Base-by-base conservation (phyloP, 2,329 filamentous ascomycete species). In the Hypomyces perniciosus region DNA sequence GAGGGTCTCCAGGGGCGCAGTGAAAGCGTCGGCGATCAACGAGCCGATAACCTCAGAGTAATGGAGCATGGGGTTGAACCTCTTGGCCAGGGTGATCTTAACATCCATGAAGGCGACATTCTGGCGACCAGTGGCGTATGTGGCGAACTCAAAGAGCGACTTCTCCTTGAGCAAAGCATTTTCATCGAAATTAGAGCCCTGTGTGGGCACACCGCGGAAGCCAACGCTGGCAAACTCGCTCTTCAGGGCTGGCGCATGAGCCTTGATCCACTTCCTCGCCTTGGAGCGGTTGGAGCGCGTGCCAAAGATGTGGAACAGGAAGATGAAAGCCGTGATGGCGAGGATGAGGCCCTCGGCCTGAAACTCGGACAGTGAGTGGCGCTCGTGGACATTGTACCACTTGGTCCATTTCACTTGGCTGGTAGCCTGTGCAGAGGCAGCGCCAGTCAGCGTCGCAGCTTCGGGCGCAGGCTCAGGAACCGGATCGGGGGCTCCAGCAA, bases 371-470 rank as follows among this genome's bases (percentile, higher is more conserved):
- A 85, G 74, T 28, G 84, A 84, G 63, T 91, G 84, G 64, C 93
- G 90, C 79, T 97, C 91, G 79, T 95, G 93, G 55, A 97, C 77
- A 51, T 90, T 90, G 74, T 97, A 99, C 93, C 93, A 99, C 76
- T 89, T 90, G 46, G 90, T 96, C 70, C 86, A 96, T 10, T 88
- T 87, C 28, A 76, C 73, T 4, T 51, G 46, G 37, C 45, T 68
- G 41, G 73, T 74, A 54, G 78, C 76, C 13, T 70, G 65, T 30
- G 20, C 20, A 20, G 73, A 65, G 44, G 71, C 68, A 39, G 73
- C 67, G 28, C 71, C 69, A 34, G 68, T 70, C 53, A 77, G 68
- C 51, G 76, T 69, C 56, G 76, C 70, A 53, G 75, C 70, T 52
- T 71, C 71, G 41, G 74, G 70, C 43, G 70, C 68, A 44, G 74